Base-by-base conservation (phyloP, 2,329 filamentous ascomycete genomes). In the Diplocarpon mali region DNA sequence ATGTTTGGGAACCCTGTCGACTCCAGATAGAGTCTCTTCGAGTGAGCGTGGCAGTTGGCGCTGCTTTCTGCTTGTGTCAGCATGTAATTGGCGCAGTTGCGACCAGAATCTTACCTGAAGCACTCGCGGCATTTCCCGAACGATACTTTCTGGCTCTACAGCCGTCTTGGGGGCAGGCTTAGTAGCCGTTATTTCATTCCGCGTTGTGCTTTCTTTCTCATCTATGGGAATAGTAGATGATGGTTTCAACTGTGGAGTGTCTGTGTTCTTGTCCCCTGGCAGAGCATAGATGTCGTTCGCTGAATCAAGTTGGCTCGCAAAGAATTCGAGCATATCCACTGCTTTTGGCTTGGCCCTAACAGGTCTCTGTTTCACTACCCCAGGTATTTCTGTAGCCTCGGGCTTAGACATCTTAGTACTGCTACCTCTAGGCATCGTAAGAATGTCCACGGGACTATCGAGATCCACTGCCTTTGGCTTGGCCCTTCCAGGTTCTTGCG, bases 1-100 rank as follows among this genome's bases (percentile, higher is more conserved):
- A 36, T 30, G 34, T 43, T 20, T 9, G 15, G 6, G 41, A 43
- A 12, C 41, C 35, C 27, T 43, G 41, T 10, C 35, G 35, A 12
- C 41, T 43, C 41, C 41, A 43, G 13, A 28, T 15, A 6, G 41
- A 43, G 6, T 43, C 41, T 20, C 35, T 43, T 15, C 41, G 35
- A 2, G 41, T 17, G 1, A 36, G 10, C 1, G 41, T 28, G 8
- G 24, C 15, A 11, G 35, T 37, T 14, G 11, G 6, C 12, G 35
- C 3, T 8, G 35, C 28, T 24, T 16, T 24, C 41, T 43, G 35
- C 3, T 1, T n/a, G 8, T 10, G 13, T 42, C 13, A 40, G 38
- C 20, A 35, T 11, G 4, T 39, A 39, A 29, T 24, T 24, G 20
- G 30, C 10, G 14, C 9, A 16, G 24, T 12, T 9, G n/a, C 30